These are phyloP conservation scores for Citrus hindsii DNA, from an alignment of 345 rosid species.

Conservation along the genomic window DNA sequence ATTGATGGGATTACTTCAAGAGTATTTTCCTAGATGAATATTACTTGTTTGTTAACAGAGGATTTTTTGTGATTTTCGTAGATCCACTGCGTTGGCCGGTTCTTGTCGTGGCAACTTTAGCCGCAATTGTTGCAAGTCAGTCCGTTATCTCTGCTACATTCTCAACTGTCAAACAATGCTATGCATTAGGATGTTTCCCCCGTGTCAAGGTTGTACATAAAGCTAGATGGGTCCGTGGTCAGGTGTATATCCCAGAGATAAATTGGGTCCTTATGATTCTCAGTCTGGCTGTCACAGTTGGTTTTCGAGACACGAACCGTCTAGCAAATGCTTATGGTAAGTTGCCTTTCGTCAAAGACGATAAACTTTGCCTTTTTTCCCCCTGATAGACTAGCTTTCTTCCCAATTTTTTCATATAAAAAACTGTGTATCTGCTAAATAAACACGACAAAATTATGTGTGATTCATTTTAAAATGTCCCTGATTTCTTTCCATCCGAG, in stretches of 20 bases:
- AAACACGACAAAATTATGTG: background rate
- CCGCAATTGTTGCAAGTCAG: constrained; percentile 83
- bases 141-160: constrained; percentile 75
- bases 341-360: constrained; percentile 7
- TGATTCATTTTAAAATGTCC: constrained; percentile 4
- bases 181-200: constrained; percentile 86
- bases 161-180: constrained; percentile 79
- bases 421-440: background rate
- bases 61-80: constrained; percentile 27
- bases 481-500: background rate
- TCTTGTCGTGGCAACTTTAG: constrained; percentile 66
- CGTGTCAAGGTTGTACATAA: too few relatives aligned
- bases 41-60: constrained; percentile 4
- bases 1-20: constrained; percentile 10
- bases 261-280: constrained; percentile 95
- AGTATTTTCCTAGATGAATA: background rate
- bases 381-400: background rate
- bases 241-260: constrained; percentile 90
- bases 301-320: constrained; percentile 54
- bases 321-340: constrained; percentile 87
- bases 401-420: background rate
- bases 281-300: constrained; percentile 59
- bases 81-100: constrained; percentile 79
- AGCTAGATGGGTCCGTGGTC: constrained; percentile 76
- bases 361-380: background rate